Evolutionary conservation across 352 stramenopile genomes (phyloP).

Genomic region (Phytophthora multivora): DNA sequence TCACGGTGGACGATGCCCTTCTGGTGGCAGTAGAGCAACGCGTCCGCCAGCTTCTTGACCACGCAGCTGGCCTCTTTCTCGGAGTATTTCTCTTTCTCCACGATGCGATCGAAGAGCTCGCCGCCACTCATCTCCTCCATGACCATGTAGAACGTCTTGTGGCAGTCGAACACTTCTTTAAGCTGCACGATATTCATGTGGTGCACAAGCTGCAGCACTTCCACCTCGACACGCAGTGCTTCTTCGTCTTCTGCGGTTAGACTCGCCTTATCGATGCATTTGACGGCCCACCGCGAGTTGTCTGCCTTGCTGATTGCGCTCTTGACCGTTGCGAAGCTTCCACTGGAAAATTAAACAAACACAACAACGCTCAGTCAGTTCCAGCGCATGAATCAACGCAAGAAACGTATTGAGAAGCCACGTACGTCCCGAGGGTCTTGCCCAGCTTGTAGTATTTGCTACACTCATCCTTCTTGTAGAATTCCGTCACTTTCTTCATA

Average conservation of each 20-base stretch:
- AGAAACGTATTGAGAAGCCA: background rate
- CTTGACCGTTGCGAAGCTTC: slow-evolving; percentile 88
- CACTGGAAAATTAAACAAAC: slow-evolving; percentile 37
- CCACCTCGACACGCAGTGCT: slow-evolving; percentile 79
- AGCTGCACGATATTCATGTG: slow-evolving; percentile 90
- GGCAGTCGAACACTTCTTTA: slow-evolving; percentile 88
- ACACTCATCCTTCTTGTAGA: slow-evolving; percentile 89
- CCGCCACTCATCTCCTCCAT: slow-evolving; percentile 92
- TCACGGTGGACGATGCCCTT: slow-evolving; percentile 92
- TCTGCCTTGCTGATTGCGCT: slow-evolving; percentile 80
- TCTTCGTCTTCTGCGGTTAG: slow-evolving; percentile 83
- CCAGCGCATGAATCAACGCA: background rate
- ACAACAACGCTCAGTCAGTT: background rate
- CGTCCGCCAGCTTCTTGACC: slow-evolving; percentile 85
- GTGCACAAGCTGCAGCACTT: slow-evolving; percentile 82
- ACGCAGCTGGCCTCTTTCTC: slow-evolving; percentile 86
- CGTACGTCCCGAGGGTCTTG: slow-evolving; percentile 88
- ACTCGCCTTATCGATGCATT: slow-evolving; percentile 86
- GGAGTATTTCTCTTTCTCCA: slow-evolving; percentile 92
- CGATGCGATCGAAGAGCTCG: slow-evolving; percentile 93
- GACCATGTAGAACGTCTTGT: slow-evolving; percentile 93
- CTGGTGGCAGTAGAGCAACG: slow-evolving; percentile 88
- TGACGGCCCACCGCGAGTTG: slow-evolving; percentile 80
- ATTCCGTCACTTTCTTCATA: slow-evolving; percentile 88
- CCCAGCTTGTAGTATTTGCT: slow-evolving; percentile 91